phyloP scores from a whole-genome alignment of 2,329 filamentous ascomycete genomes.

The Gremmenia infestans region DNA sequence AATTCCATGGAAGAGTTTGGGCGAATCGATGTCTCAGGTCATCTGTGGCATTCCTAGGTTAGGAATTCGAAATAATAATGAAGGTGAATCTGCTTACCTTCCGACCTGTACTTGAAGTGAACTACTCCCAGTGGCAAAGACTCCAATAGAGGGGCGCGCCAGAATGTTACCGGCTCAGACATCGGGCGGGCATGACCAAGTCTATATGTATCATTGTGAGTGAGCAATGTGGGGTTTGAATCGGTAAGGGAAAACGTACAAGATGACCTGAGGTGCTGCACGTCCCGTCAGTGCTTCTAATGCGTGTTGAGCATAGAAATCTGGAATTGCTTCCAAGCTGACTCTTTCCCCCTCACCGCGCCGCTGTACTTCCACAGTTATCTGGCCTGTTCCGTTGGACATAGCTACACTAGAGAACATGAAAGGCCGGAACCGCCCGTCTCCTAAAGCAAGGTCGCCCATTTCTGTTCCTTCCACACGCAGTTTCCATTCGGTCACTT shows the following conservation, averaged over 20 bases:
- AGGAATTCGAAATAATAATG: background rate
- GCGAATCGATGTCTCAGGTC: background rate
- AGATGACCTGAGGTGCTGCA: too few relatives aligned
- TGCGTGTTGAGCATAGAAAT: too few relatives aligned
- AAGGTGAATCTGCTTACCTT: background rate
- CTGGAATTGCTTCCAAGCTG: too few relatives aligned
- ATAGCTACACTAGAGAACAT: background rate
- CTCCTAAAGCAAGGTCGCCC: background rate
- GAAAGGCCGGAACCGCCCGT: background rate
- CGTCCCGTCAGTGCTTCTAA: too few relatives aligned
- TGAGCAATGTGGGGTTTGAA: background rate
- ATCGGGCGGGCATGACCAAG: background rate
- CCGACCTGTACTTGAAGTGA: background rate
- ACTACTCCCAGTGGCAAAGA: background rate
- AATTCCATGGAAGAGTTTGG: background rate
- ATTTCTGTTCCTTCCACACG: background rate
- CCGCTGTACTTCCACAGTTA: background rate
- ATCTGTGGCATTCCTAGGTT: background rate
- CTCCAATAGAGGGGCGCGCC: background rate
- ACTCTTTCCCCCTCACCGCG: background rate
- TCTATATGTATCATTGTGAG: background rate
- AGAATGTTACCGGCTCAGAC: background rate
- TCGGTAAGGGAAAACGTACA: too few relatives aligned
- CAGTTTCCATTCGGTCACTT: background rate
- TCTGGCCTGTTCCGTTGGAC: background rate